These are phyloP conservation scores for Ceriops tagal DNA, from an alignment of 345 rosid species.

Conservation along the genomic window DNA sequence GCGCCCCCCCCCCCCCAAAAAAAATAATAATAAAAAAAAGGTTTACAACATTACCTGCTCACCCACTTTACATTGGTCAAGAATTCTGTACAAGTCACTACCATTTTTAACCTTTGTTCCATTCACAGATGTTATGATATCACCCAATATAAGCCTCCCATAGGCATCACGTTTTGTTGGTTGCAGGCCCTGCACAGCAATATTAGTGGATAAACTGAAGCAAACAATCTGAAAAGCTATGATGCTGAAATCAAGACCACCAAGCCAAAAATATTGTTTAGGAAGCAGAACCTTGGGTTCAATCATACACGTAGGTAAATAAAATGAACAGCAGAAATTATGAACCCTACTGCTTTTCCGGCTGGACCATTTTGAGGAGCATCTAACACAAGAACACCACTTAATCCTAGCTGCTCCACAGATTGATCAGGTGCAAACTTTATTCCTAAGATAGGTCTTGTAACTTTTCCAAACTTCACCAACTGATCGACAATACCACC, in stretches of 20 bases:
- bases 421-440: constrained; percentile 98
- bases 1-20: too few relatives aligned
- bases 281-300: background rate
- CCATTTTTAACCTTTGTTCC: constrained; percentile 73
- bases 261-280: background rate
- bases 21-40: background rate
- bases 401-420: constrained; percentile 88
- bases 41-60: constrained; percentile 47
- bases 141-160: constrained; percentile 88
- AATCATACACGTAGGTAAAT: background rate
- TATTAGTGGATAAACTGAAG: constrained; percentile 1
- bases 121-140: constrained; percentile 83
- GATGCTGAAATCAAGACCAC: background rate
- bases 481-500: constrained; percentile 87
- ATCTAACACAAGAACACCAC: constrained; percentile 96
- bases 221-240: background rate
- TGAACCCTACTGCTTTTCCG: constrained; percentile 77
- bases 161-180: constrained; percentile 84
- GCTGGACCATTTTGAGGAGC: constrained; percentile 95
- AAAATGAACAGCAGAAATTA: constrained; percentile 1
- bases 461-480: constrained; percentile 83
- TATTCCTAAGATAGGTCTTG: constrained; percentile 90
- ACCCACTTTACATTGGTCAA: constrained; percentile 90
- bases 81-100: constrained; percentile 86
- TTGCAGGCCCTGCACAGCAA: constrained; percentile 59